These are phyloP conservation scores for Cutaneotrichosporon sp. DNA, from an alignment of 1,284 basidiomycete genomes.

Conservation along the genomic window DNA sequence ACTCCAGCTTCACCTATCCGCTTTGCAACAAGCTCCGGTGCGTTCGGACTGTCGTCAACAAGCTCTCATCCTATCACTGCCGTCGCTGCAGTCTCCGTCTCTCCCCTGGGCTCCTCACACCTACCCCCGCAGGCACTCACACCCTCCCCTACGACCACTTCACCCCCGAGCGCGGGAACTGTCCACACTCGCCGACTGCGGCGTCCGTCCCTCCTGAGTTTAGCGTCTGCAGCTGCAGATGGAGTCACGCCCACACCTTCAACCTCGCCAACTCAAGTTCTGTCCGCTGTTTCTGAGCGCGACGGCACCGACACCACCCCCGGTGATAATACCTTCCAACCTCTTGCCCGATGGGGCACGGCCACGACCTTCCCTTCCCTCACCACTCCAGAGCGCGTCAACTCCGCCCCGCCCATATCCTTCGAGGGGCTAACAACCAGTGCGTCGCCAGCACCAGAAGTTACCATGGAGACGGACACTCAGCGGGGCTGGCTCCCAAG, in stretches of 20 bases:
- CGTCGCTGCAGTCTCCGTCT: neutral
- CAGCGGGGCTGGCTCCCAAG: neutral
- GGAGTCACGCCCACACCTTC: neutral
- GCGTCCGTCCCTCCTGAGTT: constrained; percentile 33
- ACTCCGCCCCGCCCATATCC: constrained; percentile 29
- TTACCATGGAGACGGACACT: constrained; percentile 10
- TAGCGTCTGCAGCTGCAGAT: constrained; percentile 1
- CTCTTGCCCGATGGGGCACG: constrained; percentile 24
- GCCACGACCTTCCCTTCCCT: constrained; percentile 9
- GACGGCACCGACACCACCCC: neutral
- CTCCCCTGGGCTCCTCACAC: neutral
- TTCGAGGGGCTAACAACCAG: no score
- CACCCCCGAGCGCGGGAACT: constrained; percentile 2
- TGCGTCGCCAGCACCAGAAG: constrained; percentile 23
- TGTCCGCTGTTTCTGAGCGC: neutral
- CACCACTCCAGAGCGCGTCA: constrained; percentile 23
- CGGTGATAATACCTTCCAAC: no score
- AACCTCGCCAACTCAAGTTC: neutral
- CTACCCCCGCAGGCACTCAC: neutral
- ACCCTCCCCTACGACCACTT: constrained; percentile 1
- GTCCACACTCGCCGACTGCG: constrained; percentile 21
- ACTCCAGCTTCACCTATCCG: constrained; percentile 7
- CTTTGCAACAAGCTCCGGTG: constrained; percentile 36
- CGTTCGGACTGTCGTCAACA: constrained; percentile 30
- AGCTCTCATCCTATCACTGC: neutral